These are phyloP conservation scores for Eucalyptus pauciflora DNA, from an alignment of 345 rosid genomes.

Conservation along the genomic window DNA sequence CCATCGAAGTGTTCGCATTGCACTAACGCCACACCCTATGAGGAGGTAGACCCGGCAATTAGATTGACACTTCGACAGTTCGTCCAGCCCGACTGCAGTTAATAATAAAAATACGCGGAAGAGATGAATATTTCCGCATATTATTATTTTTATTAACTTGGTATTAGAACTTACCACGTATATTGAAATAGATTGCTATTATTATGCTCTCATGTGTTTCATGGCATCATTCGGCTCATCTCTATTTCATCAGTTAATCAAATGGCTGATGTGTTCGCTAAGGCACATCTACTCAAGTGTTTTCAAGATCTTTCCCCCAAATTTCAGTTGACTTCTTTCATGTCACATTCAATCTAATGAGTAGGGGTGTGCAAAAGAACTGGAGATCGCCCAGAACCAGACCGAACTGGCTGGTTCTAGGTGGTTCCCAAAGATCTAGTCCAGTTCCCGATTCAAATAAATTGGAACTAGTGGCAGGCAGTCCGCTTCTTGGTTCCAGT, in stretches of 20 bases:
- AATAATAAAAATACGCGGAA: not conserved
- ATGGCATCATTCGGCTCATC: not conserved
- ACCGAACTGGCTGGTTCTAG: accelerated
- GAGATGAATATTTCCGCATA: not conserved
- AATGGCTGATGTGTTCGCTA: not conserved
- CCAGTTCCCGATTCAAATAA: no score
- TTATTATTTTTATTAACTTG: no score
- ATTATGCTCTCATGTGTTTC: not conserved
- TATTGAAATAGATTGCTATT: not conserved
- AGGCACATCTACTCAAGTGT: accelerated
- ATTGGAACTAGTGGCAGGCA: no score
- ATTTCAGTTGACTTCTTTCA: not conserved
- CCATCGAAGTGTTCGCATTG: not conserved
- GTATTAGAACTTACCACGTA: no score
- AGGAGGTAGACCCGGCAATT: not conserved
- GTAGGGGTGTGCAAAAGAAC: no score
- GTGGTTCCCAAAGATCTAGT: no score
- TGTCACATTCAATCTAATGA: no score
- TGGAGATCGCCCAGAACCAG: accelerated
- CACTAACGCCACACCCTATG: not conserved
- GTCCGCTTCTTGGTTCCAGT: accelerated
- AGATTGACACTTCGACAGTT: not conserved
- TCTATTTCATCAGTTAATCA: not conserved
- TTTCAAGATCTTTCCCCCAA: not conserved
- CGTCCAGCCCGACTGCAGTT: not conserved